Evolutionary conservation across 192 early-diverging fungal species (phyloP), one percentile per base, ranked within the genome.

Genomic region (Allomyces macrogynus): DNA sequence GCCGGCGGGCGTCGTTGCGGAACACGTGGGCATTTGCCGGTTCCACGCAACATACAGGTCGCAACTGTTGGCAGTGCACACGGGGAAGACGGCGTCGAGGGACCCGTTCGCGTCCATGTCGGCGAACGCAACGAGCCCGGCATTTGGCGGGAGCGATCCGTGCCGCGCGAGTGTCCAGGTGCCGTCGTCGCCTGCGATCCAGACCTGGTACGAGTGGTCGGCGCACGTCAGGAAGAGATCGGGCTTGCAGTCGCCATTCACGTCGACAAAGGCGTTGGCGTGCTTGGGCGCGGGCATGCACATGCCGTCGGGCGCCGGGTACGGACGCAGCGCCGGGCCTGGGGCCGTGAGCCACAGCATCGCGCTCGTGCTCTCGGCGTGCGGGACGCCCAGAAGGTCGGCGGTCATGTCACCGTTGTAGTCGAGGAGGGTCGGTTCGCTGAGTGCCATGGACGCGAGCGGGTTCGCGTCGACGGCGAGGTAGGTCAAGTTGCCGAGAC

Each of bases 81-180:
- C 78, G 10, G 86, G 80, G 40, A 92, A 85, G 4, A 95, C 76
- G 67, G 91, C 78, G 71, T 95, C 92, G 27, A 91, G 73, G 12
- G 89, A 83, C 24, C 92, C 92, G 75, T 91, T 89, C n/a, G 83
- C 89, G 76, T 92, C 86, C 67, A 96, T 88, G 66, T 97, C 93
- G 23, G 88, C 89, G 78, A 97, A 94, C 4, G 87, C 80, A 26
- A 97, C 77, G 26, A 80, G 86, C 4, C 91, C 93, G 43, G 82
- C 72, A 10, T 77, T 77, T 0, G 71, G 64, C 10, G 89, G 90
- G 43, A 93, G 71, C 26, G 75, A 67, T 4, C 84, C 77, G 8
- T 72, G 70, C 63, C 75, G 71, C n/a, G 77, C 77, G 65, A 87
- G 83, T 27, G 70, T 68, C 68, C 86, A 91, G 5, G 89, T 89